Base-by-base conservation (phyloP, 2,329 filamentous ascomycete genomes). In the Westerdykella aurantiaca region DNA sequence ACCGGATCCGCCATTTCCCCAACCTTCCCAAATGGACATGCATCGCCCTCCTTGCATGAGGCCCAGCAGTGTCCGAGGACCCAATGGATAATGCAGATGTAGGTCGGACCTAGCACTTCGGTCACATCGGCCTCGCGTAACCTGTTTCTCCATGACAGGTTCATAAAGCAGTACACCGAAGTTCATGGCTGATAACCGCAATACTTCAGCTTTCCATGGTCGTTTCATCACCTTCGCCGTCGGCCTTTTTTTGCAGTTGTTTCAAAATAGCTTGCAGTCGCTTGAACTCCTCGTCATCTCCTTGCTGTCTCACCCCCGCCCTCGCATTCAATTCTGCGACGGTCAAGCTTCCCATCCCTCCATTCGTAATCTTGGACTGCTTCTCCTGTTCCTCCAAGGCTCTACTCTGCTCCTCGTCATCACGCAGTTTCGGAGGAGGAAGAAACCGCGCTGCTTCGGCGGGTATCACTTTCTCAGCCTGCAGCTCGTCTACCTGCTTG, bases 261-360 rank as follows among this genome's bases (percentile, higher is more conserved):
- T 71, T 74, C 34, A 86, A 61, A 49, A 85, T 75, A 37, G 67
- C 68, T 54, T 73, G 78, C 34, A 80, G 77, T 52, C 78, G 76
- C 29, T 73, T 75, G 81, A 91, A 85, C 37, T 95, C 70, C 69
- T 96, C 88, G 2, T 80, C 79, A 61, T 94, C 88, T 76, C 91
- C 93, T 50, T 88, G 85, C 57, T 83, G 80, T 44, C 87, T 87
- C 50, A 84, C 84, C 50, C 86, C 85, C 48, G 86, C 88, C 45
- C 88, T 79, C 57, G 87, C 90, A 63, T 96, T 97, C 56, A 97
- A 69, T 80, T 86, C 91, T 25, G 90, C 90, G 12, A 94, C 83
- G 61, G 96, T 90, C 42, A 96, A 73, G 71, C 69, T 64, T 6
- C 73, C 73, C 37, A 75, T 52, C 6, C 73, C 73, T 11, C 69